Evolutionary conservation across 192 early-diverging fungal species (phyloP).

Genomic region (Gryganskiella cystojenkinii): DNA sequence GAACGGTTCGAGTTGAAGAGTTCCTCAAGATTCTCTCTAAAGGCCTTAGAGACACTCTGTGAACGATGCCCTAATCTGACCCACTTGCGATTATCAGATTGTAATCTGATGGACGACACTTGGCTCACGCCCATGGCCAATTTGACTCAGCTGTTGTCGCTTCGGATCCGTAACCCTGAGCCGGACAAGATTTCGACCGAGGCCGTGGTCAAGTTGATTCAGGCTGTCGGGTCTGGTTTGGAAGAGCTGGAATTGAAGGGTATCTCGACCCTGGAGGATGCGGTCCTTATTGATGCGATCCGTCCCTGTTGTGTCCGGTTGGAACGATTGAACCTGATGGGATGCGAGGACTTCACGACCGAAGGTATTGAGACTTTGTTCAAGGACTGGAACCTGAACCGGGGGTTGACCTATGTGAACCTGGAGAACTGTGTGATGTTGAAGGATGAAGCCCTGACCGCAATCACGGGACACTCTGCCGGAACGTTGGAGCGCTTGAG

Average conservation of each 20-base stretch:
- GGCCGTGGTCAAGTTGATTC: conserved; percentile 56
- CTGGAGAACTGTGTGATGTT: conserved; percentile 74
- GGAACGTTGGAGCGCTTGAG: conserved; percentile 62
- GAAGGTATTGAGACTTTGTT: conserved; percentile 65
- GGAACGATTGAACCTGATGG: conserved; percentile 67
- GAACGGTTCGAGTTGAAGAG: conserved; percentile 66
- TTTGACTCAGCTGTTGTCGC: conserved; percentile 48
- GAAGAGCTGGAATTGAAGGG: conserved; percentile 64
- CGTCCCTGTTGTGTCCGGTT: conserved; percentile 67
- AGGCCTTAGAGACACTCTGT: conserved; percentile 61
- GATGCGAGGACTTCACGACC: conserved; percentile 70
- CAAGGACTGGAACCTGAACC: conserved; percentile 43
- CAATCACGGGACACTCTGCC: conserved; percentile 69
- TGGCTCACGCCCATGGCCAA: conserved; percentile 53
- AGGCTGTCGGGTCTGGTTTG: conserved; percentile 57
- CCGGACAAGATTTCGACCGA: conserved; percentile 56
- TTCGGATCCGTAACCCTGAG: conserved; percentile 58
- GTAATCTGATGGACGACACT: conserved; percentile 58
- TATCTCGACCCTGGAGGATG: conserved; percentile 59
- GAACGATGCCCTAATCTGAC: conserved; percentile 54
- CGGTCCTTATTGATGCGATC: conserved; percentile 64
- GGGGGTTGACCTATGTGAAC: conserved; percentile 62
- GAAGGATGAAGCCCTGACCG: conserved; percentile 67
- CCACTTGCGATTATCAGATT: conserved; percentile 58
- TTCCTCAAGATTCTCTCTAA: conserved; percentile 65